Conservation (phyloP, 2,329 filamentous ascomycete species). For the Pseudogymnoascus sp. region DNA sequence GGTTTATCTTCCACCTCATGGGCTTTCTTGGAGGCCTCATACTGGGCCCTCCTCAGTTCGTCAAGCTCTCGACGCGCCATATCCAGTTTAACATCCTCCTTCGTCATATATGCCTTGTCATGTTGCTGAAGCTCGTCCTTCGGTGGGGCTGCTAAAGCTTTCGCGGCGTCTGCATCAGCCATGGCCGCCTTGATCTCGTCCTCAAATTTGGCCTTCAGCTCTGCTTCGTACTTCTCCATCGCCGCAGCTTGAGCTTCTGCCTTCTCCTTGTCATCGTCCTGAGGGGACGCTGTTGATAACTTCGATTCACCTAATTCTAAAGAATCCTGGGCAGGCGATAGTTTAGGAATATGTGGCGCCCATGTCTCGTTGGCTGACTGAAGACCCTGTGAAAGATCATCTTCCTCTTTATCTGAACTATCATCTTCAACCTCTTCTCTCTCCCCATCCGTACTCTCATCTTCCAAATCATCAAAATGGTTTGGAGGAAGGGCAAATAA, state of each 20-base stretch:
- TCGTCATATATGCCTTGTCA: constrained; percentile 24
- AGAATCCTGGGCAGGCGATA: too few relatives aligned
- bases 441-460: too few relatives aligned
- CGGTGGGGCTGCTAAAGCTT: constrained; percentile 27
- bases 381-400: too few relatives aligned
- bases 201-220: constrained; percentile 28
- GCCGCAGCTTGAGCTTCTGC: constrained; percentile 1
- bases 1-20: constrained; percentile 11
- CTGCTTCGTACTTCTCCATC: constrained; percentile 6
- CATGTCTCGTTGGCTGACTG: too few relatives aligned
- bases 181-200: constrained; percentile 24
- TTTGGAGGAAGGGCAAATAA: too few relatives aligned
- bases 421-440: too few relatives aligned
- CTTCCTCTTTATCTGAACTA: too few relatives aligned
- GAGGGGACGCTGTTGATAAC: too few relatives aligned
- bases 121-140: constrained; percentile 11
- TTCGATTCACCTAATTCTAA: too few relatives aligned
- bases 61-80: constrained; percentile 26
- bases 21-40: constrained; percentile 37
- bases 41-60: constrained; percentile 31
- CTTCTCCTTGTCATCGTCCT: background rate
- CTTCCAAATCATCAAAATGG: too few relatives aligned
- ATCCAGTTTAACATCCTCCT: constrained; percentile 35
- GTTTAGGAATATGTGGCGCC: too few relatives aligned
- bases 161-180: constrained; percentile 30